Percentiles rank a stretch among this genome's conserved stretches.
Evolutionary conservation across 176 grass and related monocot species (phyloP).

Genomic region (Raddia guianensis): DNA sequence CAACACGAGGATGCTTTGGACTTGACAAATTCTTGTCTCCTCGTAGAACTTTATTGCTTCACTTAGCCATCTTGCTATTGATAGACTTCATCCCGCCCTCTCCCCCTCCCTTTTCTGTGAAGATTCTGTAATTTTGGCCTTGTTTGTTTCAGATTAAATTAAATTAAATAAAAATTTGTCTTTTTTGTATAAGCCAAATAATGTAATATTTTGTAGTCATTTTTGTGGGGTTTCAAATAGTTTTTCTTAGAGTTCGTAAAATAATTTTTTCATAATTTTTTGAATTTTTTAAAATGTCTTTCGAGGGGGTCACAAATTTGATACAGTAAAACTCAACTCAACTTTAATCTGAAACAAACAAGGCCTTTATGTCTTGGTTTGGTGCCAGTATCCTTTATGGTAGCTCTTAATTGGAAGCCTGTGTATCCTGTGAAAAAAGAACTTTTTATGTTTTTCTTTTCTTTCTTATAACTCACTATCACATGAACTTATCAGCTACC

Average conservation of each 20-base stretch:
- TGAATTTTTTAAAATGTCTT: no score
- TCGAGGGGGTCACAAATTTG: background rate
- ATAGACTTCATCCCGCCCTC: background rate
- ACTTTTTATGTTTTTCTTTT: background rate
- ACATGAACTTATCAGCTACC: background rate
- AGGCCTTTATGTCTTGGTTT: background rate
- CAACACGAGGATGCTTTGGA: background rate
- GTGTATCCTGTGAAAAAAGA: background rate
- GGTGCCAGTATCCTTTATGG: background rate
- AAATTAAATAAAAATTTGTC: no score
- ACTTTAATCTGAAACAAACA: no score
- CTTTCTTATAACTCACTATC: constrained; percentile 11
- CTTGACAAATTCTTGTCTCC: background rate
- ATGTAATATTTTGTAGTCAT: no score
- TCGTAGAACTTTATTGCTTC: constrained; percentile 1
- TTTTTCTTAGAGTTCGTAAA: no score
- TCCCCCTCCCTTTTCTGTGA: background rate
- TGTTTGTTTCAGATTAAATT: no score
- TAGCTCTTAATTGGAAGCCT: background rate
- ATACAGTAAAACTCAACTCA: background rate
- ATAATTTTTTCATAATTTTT: no score
- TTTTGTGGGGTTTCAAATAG: no score
- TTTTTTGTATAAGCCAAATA: no score
- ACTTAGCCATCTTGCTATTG: constrained; percentile 1
- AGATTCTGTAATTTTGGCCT: background rate